Evolutionary conservation across 177 flowering plant genomes (phyloP).

Genomic region (Vitis hybrid): DNA sequence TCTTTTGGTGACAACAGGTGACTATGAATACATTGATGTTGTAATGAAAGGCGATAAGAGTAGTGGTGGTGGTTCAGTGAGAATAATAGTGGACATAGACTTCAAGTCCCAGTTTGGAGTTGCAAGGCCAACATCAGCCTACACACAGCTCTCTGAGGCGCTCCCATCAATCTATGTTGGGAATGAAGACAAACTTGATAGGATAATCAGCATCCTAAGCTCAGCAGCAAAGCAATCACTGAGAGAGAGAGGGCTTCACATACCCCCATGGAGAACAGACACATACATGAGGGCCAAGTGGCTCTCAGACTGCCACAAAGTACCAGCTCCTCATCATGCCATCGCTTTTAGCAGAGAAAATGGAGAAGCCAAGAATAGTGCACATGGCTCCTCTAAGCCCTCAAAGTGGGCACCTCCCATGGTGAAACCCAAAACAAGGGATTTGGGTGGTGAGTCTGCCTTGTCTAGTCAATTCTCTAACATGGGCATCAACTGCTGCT

Average conservation of each 20-base stretch:
- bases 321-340: neutral
- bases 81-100: conserved; percentile 59
- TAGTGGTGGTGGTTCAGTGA: conserved; percentile 1
- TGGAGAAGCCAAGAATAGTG: conserved; percentile 7
- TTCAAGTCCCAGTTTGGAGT: conserved; percentile 67
- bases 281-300: conserved; percentile 61
- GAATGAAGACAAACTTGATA: conserved; percentile 37
- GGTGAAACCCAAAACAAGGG: conserved; percentile 32
- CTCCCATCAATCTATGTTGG: conserved; percentile 60
- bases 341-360: conserved; percentile 3
- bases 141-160: conserved; percentile 37
- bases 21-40: conserved; percentile 60
- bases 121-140: conserved; percentile 57
- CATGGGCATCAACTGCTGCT: conserved; percentile 43
- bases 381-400: neutral
- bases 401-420: conserved; percentile 35
- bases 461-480: conserved; percentile 46
- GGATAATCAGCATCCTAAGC: conserved; percentile 42
- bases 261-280: conserved; percentile 69
- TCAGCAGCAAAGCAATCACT: conserved; percentile 53
- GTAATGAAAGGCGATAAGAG: conserved; percentile 12
- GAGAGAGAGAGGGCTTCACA: conserved; percentile 47
- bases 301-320: conserved; percentile 28
- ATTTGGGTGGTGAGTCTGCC: conserved; percentile 33
- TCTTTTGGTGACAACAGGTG: conserved; percentile 34